Evolutionary conservation across 345 rosid genomes (phyloP), one percentile per base, ranked within the genome.

Genomic region (Bruguiera gymnorhiza): DNA sequence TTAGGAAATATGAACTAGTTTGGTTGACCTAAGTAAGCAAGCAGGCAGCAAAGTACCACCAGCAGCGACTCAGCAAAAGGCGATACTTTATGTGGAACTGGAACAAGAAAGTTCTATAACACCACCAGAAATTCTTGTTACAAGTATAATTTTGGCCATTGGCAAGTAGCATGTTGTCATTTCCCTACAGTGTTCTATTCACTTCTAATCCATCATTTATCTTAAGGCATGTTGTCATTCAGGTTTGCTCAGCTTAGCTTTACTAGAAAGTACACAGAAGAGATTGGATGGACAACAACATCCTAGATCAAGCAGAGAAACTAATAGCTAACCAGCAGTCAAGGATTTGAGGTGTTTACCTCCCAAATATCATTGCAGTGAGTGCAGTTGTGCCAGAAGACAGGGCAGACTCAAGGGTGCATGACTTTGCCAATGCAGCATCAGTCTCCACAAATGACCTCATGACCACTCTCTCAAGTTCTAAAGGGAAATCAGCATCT

Each of bases 381-480:
- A 94, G 87, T 2, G 91, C 97, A 10, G 98, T 94, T 10, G 98
- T 88, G 51, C 98, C 98, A 55, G 97, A 94, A 36, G 91, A 83
- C 20, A 75, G 76, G 65, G 72, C 62, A 50, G 85, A 78, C 70
- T 81, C 80, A 13, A 72, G 74, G 30, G 83, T 67, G 76, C 90
- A 86, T 53, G 85, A 66, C 76, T 85, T 70, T 16, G 82, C 86
- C 73, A 86, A 76, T 46, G 94, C 98, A 48, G 79, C 79, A 80
- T 93, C 98, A 62, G 91, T 89, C 83, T 85, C 82, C 54, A 80
- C 74, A 68, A 88, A 93, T 72, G 98, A 89, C 67, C 86, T 83
- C n/a, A 81, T 70, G 34, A 91, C 83, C 27, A 82, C 91, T 69
- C 84, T 88, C 84, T 88, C 89, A 65, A 93, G 80, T 66, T 89